Conservation (phyloP, 805 yeast species). For the Zygosaccharomyces siamensis region DNA sequence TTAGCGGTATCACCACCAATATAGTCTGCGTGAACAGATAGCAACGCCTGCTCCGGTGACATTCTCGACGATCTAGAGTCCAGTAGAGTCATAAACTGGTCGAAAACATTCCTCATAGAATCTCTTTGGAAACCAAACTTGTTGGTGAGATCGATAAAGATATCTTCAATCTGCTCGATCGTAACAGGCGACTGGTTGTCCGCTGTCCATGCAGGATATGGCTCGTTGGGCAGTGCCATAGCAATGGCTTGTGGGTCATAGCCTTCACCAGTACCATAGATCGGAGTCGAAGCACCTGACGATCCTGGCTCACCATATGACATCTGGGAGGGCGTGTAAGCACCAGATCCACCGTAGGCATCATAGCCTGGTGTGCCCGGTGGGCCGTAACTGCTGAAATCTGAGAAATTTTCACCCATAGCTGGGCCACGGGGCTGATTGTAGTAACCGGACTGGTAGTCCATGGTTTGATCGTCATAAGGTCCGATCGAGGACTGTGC, state of each 20-base stretch:
- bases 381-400: slow-evolving; percentile 58
- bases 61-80: slow-evolving; percentile 83
- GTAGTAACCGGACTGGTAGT: slow-evolving; percentile 42
- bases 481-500: slow-evolving; percentile 24
- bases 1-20: slow-evolving; percentile 85
- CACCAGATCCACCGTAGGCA: slow-evolving; percentile 57
- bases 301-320: slow-evolving; percentile 79
- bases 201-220: slow-evolving; percentile 99
- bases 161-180: slow-evolving; percentile 81
- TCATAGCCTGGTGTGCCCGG: slow-evolving; percentile 52
- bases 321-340: slow-evolving; percentile 81
- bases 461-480: slow-evolving; percentile 39
- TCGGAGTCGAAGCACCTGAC: slow-evolving; percentile 92
- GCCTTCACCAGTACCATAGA: slow-evolving; percentile 57
- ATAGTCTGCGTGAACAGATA: slow-evolving; percentile 80
- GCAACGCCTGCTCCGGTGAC: slow-evolving; percentile 83
- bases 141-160: slow-evolving; percentile 75
- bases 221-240: slow-evolving; percentile 77
- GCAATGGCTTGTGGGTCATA: slow-evolving; percentile 59
- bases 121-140: slow-evolving; percentile 89
- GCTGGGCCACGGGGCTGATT: slow-evolving; percentile 48
- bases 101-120: slow-evolving; percentile 88
- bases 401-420: slow-evolving; percentile 62
- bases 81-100: slow-evolving; percentile 76
- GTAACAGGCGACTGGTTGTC: slow-evolving; percentile 87